Base-by-base conservation (phyloP, 139 green algal genomes). In the Pleodorina starrii region DNA sequence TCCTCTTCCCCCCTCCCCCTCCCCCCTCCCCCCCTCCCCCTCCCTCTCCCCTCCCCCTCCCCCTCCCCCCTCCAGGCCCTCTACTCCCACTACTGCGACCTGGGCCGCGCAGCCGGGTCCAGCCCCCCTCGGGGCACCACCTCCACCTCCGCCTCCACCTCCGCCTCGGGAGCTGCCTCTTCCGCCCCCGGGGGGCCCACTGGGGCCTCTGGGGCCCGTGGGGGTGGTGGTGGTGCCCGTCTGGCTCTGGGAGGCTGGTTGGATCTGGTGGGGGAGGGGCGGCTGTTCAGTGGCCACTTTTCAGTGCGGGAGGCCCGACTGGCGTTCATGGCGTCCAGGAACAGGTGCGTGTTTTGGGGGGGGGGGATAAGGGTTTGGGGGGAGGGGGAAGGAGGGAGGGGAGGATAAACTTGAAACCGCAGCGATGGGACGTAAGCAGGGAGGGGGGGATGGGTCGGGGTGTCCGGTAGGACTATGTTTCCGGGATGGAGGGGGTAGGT, bases 321-420 rank as follows among this genome's bases (percentile, higher is more conserved):
- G 59, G 90, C 84, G 17, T 95, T 93, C 77, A 81, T 94, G 60
- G 93, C 89, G 91, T 85, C 71, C 5, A 86, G 92, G 43, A 93
- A 92, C 90, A 66, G 79, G 36, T 91, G 86, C 0, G 63, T n/a
- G n/a, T n/a, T n/a, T n/a, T n/a, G n/a, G n/a, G n/a, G n/a, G n/a
- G n/a, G n/a, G n/a, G n/a, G n/a, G n/a, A n/a, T n/a, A n/a, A n/a
- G n/a, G n/a, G n/a, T n/a, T n/a, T n/a, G n/a, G n/a, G n/a, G n/a
- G n/a, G n/a, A n/a, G n/a, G n/a, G n/a, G n/a, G n/a, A n/a, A n/a
- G n/a, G n/a, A n/a, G n/a, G n/a, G n/a, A n/a, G n/a, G n/a, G n/a
- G n/a, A n/a, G n/a, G n/a, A n/a, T n/a, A n/a, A n/a, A n/a, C n/a
- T n/a, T n/a, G n/a, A n/a, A n/a, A n/a, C n/a, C n/a, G n/a, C n/a